These are phyloP conservation scores for Pharnaceum exiguum DNA, from an alignment of 148 eudicot genomes.

Conservation along the genomic window DNA sequence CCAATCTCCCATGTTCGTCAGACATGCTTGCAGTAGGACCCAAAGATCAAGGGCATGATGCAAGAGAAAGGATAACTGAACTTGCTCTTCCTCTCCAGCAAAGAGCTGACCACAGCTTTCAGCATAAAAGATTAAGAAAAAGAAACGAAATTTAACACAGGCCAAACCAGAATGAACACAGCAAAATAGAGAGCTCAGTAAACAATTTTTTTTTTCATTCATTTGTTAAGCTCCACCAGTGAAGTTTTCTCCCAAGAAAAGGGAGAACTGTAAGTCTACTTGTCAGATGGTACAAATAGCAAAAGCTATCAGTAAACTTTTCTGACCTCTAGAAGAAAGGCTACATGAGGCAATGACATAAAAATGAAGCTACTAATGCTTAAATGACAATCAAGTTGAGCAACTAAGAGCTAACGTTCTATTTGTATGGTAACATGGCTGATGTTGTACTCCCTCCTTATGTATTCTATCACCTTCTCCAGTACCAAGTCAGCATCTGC, in stretches of 20 bases:
- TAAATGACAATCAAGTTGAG: conserved; percentile 1
- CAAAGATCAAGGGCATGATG: conserved; percentile 7
- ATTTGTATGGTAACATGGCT: conserved; percentile 90
- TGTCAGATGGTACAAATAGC: conserved; percentile 17
- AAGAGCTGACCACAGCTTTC: conserved; percentile 15
- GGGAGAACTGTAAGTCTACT: conserved; percentile 1
- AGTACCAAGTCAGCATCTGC: conserved; percentile 85
- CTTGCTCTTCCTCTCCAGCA: conserved; percentile 3
- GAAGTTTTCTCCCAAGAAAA: conserved; percentile 7
- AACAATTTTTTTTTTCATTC: conserved; percentile 16
- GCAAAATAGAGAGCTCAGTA: conserved; percentile 4
- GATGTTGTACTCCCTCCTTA: conserved; percentile 75
- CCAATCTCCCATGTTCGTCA: conserved; percentile 5
- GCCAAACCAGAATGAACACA: neutral
- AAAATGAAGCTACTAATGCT: conserved; percentile 4
- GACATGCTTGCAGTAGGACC: conserved; percentile 13
- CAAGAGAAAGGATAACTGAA: neutral
- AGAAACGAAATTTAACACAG: neutral
- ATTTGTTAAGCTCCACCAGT: conserved; percentile 4
- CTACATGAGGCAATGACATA: conserved; percentile 8
- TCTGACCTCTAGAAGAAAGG: conserved; percentile 11
- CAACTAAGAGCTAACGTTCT: conserved; percentile 39
- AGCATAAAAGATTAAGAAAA: neutral
- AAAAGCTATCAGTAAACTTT: conserved; percentile 7
- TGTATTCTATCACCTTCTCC: conserved; percentile 73